These are phyloP conservation scores for Hypoxylon rubiginosum DNA, from an alignment of 2,329 filamentous ascomycete genomes.

Conservation along the genomic window DNA sequence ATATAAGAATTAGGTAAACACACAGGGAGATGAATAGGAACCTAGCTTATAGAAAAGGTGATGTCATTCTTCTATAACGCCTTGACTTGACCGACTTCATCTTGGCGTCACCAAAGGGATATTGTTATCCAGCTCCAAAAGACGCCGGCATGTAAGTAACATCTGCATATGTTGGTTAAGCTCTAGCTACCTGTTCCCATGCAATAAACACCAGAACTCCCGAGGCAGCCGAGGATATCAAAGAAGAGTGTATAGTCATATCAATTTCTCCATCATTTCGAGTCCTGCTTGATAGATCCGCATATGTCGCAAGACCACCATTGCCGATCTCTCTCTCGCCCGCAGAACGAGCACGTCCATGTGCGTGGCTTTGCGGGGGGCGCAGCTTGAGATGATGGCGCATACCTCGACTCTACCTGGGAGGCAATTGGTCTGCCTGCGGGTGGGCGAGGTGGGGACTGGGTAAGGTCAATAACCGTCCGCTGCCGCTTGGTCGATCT, in stretches of 20 bases:
- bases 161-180: neutral
- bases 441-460: constrained; percentile 31
- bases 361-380: constrained; percentile 47
- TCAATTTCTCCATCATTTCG: constrained; percentile 24
- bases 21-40: neutral
- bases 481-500: constrained; percentile 41
- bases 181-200: neutral
- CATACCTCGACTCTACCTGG: constrained; percentile 35
- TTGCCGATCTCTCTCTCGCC: constrained; percentile 63
- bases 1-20: neutral
- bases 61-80: constrained; percentile 17
- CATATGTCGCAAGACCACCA: constrained; percentile 72
- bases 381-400: constrained; percentile 32
- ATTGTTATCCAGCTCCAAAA: neutral
- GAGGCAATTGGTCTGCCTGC: constrained; percentile 12
- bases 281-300: constrained; percentile 63
- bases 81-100: neutral
- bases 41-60: neutral
- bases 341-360: constrained; percentile 68
- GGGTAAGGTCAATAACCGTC: constrained; percentile 45
- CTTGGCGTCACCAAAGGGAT: neutral
- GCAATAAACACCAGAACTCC: neutral
- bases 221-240: constrained; percentile 16
- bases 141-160: neutral
- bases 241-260: constrained; percentile 3